These are phyloP conservation scores for Moesziomyces sp. DNA, from an alignment of 1,284 basidiomycete genomes.

Conservation along the genomic window DNA sequence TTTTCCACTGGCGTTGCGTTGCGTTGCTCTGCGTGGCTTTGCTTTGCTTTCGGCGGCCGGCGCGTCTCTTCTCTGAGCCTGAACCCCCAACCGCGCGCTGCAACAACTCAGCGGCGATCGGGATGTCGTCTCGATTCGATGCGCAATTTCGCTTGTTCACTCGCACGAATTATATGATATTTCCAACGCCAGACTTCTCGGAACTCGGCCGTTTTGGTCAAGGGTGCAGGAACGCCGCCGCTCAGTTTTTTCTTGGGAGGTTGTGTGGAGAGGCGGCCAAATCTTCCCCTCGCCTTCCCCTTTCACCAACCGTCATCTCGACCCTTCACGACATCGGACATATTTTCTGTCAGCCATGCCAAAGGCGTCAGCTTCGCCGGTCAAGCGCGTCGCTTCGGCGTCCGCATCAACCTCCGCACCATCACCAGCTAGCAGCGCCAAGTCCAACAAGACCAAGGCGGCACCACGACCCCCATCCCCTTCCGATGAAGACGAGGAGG, in stretches of 20 bases:
- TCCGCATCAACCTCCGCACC: conserved; percentile 4
- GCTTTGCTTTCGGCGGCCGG: no score
- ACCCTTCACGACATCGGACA: no score
- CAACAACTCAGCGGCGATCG: not conserved
- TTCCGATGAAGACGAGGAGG: conserved; percentile 5
- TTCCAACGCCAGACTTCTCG: not conserved
- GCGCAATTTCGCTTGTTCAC: not conserved
- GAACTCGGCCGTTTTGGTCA: not conserved
- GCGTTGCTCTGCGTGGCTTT: no score
- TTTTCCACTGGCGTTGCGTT: no score
- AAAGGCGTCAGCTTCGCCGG: conserved; percentile 14
- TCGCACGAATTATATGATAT: conserved; percentile 2
- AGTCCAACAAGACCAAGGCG: conserved; percentile 16
- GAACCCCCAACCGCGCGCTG: not conserved
- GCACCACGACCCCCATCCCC: conserved; percentile 10
- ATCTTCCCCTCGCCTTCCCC: not conserved
- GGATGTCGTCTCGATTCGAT: not conserved
- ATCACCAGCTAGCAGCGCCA: conserved; percentile 10
- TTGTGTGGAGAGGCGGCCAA: not conserved
- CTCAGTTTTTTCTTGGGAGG: not conserved
- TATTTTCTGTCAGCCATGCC: conserved; percentile 8
- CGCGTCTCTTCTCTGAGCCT: no score
- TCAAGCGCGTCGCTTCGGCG: conserved; percentile 9
- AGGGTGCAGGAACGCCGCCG: not conserved
- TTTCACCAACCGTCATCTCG: no score